Evolutionary conservation across 495 filamentous ascomycete species (phyloP), one percentile per base, ranked within the genome.

Genomic region (Bacidia gigantensis): DNA sequence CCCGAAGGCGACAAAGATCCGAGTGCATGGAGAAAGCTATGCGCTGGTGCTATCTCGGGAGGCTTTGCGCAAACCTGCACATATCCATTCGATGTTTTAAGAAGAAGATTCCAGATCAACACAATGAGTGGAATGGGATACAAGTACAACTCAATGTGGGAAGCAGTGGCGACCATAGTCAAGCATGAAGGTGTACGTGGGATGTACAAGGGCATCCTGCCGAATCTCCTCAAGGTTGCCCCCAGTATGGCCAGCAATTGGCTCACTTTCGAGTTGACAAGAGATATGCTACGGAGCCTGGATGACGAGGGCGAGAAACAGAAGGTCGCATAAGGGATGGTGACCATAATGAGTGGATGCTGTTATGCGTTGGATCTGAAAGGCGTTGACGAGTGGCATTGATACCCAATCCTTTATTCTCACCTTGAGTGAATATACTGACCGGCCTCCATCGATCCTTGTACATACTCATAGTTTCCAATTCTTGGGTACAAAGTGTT

Each of bases 51-150:
- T 10, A 76, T 95, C 35, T 92, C 88, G 11, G 92, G 92, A n/a
- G 92, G 88, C 14, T 82, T 97, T 49, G 92, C 92, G 40, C 92
- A 98, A 68, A 95, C 88, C 12, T 93, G 86, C 76, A 98, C 92
- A 66, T 98, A 97, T 70, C 92, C 92, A 53, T 95, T 98, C 62
- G 89, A 95, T 67, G 93, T 98, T 0, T 76, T 98, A n/a, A 85
- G 92, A 17, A 81, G 92, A 46, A 77, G 92, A 25, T 98, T 98
- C 61, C 92, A 98, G 59, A 94, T 98, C 69, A 98, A 98, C 64
- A 97, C 89, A 46, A 98, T 98, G 92, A 86, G 82, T 23, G 90
- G 90, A n/a, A 89, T 98, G 81, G 93, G 92, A 40, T 97, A 95
- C 60, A 79, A 89, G 64, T 98, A 98, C 69, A 87, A 81, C 58